These are phyloP conservation scores for Yamadazyma akitaensis DNA, from an alignment of 805 yeast species.

Conservation along the genomic window DNA sequence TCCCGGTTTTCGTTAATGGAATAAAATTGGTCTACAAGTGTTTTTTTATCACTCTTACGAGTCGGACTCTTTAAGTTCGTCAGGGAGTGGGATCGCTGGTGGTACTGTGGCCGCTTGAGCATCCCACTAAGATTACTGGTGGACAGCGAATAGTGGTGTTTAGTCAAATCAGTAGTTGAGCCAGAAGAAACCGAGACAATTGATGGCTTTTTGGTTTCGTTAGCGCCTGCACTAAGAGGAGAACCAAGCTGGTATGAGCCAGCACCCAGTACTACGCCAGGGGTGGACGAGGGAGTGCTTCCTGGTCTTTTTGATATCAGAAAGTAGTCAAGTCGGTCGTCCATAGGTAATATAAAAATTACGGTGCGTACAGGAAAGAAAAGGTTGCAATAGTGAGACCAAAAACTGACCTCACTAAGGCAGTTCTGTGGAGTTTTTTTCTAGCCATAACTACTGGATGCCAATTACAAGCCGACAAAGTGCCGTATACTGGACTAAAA, in stretches of 20 bases:
- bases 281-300: not conserved
- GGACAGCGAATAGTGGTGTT: not conserved
- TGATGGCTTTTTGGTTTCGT: not conserved
- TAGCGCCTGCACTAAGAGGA: not conserved
- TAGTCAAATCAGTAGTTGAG: not conserved
- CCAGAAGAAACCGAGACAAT: no score
- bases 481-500: no score
- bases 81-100: conserved; percentile 8
- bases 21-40: conserved; percentile 40
- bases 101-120: conserved; percentile 2
- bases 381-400: not conserved
- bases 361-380: not conserved
- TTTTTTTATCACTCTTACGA: conserved; percentile 22
- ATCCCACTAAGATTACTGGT: conserved; percentile 2
- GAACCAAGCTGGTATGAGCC: not conserved
- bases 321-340: not conserved
- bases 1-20: conserved; percentile 15
- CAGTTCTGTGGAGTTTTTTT: no score
- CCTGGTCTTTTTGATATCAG: not conserved
- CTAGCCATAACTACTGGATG: no score
- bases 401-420: no score
- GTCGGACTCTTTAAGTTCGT: conserved; percentile 6
- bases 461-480: no score
- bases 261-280: not conserved
- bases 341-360: not conserved